These are phyloP conservation scores for Auriscalpium orientale DNA, from an alignment of 768 basidiomycete genomes.

Conservation along the genomic window DNA sequence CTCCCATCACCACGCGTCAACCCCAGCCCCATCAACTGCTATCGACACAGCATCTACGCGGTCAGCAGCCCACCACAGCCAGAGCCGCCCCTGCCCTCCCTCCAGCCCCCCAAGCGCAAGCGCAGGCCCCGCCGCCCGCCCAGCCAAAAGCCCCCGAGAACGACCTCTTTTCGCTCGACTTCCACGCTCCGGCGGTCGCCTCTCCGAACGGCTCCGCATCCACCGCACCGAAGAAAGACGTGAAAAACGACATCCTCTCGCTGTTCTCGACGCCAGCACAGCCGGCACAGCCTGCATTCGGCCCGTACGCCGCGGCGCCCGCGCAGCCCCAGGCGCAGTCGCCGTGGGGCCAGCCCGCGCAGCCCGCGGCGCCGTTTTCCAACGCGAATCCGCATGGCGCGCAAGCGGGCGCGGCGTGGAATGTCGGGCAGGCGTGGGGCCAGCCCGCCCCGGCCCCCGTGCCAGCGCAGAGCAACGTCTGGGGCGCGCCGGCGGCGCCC, in stretches of 20 bases:
- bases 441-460: constrained; percentile 22
- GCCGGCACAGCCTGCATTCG: constrained; percentile 10
- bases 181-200: constrained; percentile 51
- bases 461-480: constrained; percentile 24
- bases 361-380: constrained; percentile 7
- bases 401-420: constrained; percentile 55
- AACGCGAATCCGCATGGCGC: constrained; percentile 30
- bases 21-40: constrained; percentile 50
- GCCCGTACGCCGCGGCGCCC: constrained; percentile 12
- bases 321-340: constrained; percentile 23
- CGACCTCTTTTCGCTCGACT: constrained; percentile 82
- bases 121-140: constrained; percentile 20
- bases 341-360: constrained; percentile 15
- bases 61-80: neutral
- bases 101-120: constrained; percentile 17
- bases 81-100: neutral
- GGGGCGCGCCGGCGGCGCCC: constrained; percentile 24
- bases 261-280: constrained; percentile 54
- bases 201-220: constrained; percentile 20
- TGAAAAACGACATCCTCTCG: constrained; percentile 81
- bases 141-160: constrained; percentile 34
- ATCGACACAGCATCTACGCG: constrained; percentile 25
- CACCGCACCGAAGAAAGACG: constrained; percentile 50
- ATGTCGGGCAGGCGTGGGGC: constrained; percentile 58
- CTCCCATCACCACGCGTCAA: constrained; percentile 29